Percentiles rank a stretch among this genome's conserved stretches.
These are phyloP conservation scores for Diaporthe ampelina DNA, from an alignment of 2,329 filamentous ascomycete species.

Conservation along the genomic window DNA sequence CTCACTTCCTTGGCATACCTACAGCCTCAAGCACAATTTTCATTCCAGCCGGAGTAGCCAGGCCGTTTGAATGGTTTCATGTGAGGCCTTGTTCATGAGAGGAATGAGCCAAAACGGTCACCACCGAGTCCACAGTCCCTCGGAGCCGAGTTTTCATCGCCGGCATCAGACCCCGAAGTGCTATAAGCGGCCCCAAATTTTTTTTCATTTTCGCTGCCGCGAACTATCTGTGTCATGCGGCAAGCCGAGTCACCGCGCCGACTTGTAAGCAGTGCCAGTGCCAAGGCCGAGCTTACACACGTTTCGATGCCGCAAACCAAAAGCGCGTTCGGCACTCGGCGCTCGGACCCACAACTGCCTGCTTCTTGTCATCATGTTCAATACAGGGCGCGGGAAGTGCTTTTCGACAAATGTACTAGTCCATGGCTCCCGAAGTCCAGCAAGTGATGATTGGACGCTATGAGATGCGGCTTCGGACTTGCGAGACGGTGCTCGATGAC, in stretches of 20 bases:
- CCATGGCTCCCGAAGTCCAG: not conserved
- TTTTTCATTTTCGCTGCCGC: no score
- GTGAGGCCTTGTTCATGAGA: not conserved
- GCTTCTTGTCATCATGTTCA: not conserved
- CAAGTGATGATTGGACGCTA: not conserved
- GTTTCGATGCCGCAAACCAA: not conserved
- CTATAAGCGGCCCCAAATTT: not conserved
- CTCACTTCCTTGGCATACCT: no score
- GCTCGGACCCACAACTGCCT: not conserved
- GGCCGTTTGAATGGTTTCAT: not conserved
- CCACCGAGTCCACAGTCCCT: not conserved
- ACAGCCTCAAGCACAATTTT: not conserved
- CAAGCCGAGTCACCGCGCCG: not conserved
- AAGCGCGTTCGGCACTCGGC: constrained; percentile 1
- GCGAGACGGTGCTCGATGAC: constrained; percentile 15
- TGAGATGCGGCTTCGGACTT: constrained; percentile 5
- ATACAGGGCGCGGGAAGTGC: not conserved
- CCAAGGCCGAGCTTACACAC: not conserved
- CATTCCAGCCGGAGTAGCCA: no score
- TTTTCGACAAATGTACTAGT: not conserved
- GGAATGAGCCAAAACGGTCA: no score
- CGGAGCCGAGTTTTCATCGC: not conserved
- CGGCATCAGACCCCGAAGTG: not conserved
- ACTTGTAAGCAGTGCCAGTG: not conserved
- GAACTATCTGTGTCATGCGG: not conserved